Conservation (phyloP, 352 stramenopile genomes). For the Pythium grandisporangium region DNA sequence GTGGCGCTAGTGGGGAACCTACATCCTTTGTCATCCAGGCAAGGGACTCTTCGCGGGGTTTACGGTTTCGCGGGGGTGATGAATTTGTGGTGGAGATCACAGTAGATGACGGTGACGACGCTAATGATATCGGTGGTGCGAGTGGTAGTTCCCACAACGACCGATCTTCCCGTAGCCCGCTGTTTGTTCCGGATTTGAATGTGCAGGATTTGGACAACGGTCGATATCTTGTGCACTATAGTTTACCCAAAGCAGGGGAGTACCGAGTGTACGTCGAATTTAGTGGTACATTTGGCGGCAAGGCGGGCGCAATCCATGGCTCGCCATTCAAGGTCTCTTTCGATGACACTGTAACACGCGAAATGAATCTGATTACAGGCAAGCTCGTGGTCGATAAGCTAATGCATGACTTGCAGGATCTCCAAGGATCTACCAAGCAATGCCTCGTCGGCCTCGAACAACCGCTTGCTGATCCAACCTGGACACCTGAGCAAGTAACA, state of each 20-base stretch:
- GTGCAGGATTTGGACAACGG: conserved; percentile 88
- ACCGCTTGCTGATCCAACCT: conserved; percentile 41
- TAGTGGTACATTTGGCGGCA: conserved; percentile 88
- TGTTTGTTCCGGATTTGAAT: conserved; percentile 44
- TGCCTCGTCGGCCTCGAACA: conserved; percentile 67
- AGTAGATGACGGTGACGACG: conserved; percentile 27
- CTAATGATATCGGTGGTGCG: no score
- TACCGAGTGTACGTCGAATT: conserved; percentile 89
- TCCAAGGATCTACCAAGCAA: conserved; percentile 56
- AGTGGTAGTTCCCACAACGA: no score
- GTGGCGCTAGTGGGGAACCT: conserved; percentile 61
- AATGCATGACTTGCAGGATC: conserved; percentile 43
- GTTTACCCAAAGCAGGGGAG: conserved; percentile 59
- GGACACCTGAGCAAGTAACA: conserved; percentile 50
- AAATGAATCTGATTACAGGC: conserved; percentile 77
- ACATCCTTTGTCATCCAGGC: conserved; percentile 83
- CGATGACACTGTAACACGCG: conserved; percentile 64
- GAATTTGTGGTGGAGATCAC: conserved; percentile 81
- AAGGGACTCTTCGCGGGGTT: conserved; percentile 59
- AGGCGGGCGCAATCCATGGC: conserved; percentile 79
- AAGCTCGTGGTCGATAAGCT: conserved; percentile 74
- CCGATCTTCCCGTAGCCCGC: no score
- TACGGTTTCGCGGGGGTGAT: conserved; percentile 90
- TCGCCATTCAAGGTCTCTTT: conserved; percentile 85
- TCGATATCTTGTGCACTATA: conserved; percentile 92